Base-by-base conservation (phyloP, 495 filamentous ascomycete species). In the Poronia punctata region DNA sequence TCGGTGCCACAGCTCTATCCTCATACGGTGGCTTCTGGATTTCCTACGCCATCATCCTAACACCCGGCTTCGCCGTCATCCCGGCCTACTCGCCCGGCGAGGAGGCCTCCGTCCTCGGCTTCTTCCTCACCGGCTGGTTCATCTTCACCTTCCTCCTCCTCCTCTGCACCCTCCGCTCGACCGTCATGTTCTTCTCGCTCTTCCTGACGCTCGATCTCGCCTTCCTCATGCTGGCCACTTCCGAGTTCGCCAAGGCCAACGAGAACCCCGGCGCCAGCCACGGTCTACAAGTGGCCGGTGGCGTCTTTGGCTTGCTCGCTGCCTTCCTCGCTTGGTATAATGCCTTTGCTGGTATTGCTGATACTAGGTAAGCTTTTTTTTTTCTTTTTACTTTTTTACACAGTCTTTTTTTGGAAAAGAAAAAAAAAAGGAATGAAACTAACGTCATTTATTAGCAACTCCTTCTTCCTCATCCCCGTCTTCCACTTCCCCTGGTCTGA, bases 21-120 rank as follows among this genome's bases (percentile, higher is more conserved):
- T 97, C 92, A 5, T 98, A 90, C 62, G 92, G 92, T 50, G 92
- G 90, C 50, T 98, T 98, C 80, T 98, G 92, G 92, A 71, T 98
- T 53, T 75, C 87, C 19, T 89, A 84, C 58, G 92, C 75, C 52
- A 86, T 97, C 67, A 74, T 94, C 54, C 66, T 95, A 52, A 95
- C 90, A 19, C 86, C 88, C 1, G 84, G 82, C 20, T 83, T 84
- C 52, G 56, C 74, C 12, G 84, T 88, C 29, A 43, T 69, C 3
- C 59, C 54, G 10, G 52, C 55, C 0, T 82, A 81, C 50, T 40
- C 48, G 2, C 51, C 52, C 1, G 49, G 41, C 8, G 59, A 67
- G 29, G 24, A 46, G 25, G 59, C 51, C 0, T 74, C 84, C 49
- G 85, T 83, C 3, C 72, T 96, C 40, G 88, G 86, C 40, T 76